These are phyloP conservation scores for Dioszegia aurantiaca DNA, from an alignment of 768 basidiomycete genomes.

Conservation along the genomic window DNA sequence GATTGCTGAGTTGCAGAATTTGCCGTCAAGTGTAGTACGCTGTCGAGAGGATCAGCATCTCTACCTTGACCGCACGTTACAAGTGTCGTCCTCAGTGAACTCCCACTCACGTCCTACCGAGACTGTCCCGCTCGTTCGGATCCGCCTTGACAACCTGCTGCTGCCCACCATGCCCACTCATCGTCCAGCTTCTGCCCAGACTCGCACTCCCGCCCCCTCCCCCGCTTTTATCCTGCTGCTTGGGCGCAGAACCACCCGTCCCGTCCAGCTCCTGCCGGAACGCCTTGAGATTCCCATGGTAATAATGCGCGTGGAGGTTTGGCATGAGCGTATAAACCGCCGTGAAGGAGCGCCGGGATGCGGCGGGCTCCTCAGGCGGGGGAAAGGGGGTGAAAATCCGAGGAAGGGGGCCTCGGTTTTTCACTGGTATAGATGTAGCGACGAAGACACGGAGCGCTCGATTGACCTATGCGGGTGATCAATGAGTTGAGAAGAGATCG, in stretches of 20 bases:
- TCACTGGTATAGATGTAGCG: neutral
- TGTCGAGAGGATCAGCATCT: conserved; percentile 54
- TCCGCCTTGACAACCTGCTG: conserved; percentile 37
- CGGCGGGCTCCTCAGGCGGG: neutral
- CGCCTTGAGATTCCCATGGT: conserved; percentile 45
- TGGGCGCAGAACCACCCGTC: conserved; percentile 13
- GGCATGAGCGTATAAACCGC: conserved; percentile 29
- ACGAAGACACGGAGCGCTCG: no score
- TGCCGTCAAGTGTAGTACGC: conserved; percentile 79
- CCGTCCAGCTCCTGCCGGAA: conserved; percentile 47
- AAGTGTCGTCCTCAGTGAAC: neutral
- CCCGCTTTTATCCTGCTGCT: conserved; percentile 10
- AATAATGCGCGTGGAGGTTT: conserved; percentile 46
- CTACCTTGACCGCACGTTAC: neutral
- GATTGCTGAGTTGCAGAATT: conserved; percentile 61
- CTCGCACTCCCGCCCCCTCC: conserved; percentile 28
- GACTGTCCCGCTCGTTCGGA: conserved; percentile 50
- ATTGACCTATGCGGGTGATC: no score
- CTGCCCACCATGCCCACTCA: conserved; percentile 23
- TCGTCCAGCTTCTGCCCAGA: conserved; percentile 39
- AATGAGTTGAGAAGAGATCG: neutral
- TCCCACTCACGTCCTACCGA: conserved; percentile 46
- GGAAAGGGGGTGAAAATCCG: conserved; percentile 15
- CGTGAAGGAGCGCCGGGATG: conserved; percentile 1
- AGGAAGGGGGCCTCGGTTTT: conserved; percentile 45